Percentiles rank a stretch among this genome's conserved stretches.
Conservation (phyloP, 306 rosid species). For the Trifolium repens region DNA sequence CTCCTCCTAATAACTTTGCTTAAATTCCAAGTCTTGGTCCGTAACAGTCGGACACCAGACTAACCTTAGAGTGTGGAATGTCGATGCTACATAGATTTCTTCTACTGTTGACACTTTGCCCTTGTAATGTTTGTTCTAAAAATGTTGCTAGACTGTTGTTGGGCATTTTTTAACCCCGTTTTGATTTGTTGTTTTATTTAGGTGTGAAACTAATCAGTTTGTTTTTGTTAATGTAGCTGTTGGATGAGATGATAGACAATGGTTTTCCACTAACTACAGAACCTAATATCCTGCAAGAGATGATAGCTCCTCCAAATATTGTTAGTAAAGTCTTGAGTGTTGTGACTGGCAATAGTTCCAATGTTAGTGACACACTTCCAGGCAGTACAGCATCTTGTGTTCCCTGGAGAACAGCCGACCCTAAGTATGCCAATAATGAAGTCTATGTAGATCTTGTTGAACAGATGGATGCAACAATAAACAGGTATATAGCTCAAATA, state of each 20-base stretch:
- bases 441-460: conserved; percentile 90
- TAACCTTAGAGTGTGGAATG: background rate
- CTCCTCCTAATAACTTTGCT: too few species aligned
- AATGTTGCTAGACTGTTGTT: conserved; percentile 31
- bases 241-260: conserved; percentile 99
- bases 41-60: background rate
- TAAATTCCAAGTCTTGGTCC: too few species aligned
- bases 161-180: background rate
- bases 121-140: background rate
- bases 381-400: conserved; percentile 77
- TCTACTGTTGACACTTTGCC: background rate
- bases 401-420: conserved; percentile 84
- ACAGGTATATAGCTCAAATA: conserved; percentile 57
- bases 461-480: conserved; percentile 85
- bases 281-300: conserved; percentile 85
- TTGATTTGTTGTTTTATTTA: conserved; percentile 28
- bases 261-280: conserved; percentile 98
- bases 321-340: conserved; percentile 91
- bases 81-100: background rate
- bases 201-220: conserved; percentile 18
- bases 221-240: conserved; percentile 62
- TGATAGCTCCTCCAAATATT: conserved; percentile 93
- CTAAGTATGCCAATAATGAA: conserved; percentile 82
- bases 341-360: conserved; percentile 90
- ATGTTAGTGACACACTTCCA: conserved; percentile 86